Evolutionary conservation across 192 early-diverging fungal species (phyloP).

Genomic region (Borealophlyctis nickersoniae): DNA sequence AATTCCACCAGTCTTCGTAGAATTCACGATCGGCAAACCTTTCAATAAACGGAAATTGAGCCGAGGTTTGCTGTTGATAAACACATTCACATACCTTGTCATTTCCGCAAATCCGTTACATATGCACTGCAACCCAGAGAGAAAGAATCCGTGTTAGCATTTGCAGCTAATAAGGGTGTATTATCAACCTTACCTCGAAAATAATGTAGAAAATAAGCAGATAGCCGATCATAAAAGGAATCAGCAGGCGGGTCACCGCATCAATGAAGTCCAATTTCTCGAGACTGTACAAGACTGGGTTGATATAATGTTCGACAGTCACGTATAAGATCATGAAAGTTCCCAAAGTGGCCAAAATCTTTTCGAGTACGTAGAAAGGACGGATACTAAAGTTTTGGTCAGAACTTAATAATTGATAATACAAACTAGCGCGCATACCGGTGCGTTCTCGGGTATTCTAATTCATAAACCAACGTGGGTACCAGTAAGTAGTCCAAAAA

Average conservation of each 20-base stretch:
- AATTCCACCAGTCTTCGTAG: conserved; percentile 99
- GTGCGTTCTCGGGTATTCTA: conserved; percentile 85
- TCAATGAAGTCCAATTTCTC: conserved; percentile 54
- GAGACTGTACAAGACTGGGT: conserved; percentile 70
- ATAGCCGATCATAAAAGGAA: conserved; percentile 91
- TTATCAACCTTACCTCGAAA: conserved; percentile 77
- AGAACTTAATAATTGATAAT: not conserved
- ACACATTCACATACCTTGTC: conserved; percentile 34
- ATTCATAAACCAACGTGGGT: conserved; percentile 89
- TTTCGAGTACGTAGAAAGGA: conserved; percentile 83
- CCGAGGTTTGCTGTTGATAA: not conserved
- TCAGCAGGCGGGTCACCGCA: conserved; percentile 62
- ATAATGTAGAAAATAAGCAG: conserved; percentile 91
- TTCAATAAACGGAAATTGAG: not conserved
- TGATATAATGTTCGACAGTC: conserved; percentile 82
- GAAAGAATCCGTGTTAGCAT: too few species aligned
- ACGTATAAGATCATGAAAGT: conserved; percentile 80
- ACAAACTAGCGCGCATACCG: conserved; percentile 42
- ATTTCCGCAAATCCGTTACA: conserved; percentile 95
- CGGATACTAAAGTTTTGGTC: conserved; percentile 60
- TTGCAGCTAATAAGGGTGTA: too few species aligned
- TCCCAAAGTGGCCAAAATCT: conserved; percentile 70
- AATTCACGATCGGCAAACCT: conserved; percentile 94
- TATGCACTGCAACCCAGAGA: too few species aligned
- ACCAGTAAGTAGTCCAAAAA: conserved; percentile 84